These are phyloP conservation scores for Cyclotella kingstonii DNA, from an alignment of 108 stramenopile genomes.

Conservation along the genomic window DNA sequence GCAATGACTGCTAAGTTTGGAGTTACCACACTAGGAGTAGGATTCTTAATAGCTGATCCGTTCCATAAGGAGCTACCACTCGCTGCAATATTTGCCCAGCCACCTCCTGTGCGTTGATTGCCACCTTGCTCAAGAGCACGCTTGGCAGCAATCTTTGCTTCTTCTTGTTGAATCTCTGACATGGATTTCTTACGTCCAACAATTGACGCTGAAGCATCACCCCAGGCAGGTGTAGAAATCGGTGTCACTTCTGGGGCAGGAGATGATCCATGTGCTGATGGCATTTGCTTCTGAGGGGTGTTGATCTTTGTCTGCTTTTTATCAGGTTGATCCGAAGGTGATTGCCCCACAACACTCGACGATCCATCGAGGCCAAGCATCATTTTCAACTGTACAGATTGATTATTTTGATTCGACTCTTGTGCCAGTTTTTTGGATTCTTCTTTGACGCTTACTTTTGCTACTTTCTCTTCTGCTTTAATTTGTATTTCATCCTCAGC, in stretches of 20 bases:
- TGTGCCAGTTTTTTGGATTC: conserved; percentile 26
- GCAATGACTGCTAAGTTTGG: conserved; percentile 47
- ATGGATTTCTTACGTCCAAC: conserved; percentile 61
- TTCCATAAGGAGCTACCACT: conserved; percentile 64
- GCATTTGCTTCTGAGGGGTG: conserved; percentile 35
- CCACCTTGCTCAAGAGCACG: conserved; percentile 56
- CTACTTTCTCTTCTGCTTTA: conserved; percentile 29
- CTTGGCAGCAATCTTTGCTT: conserved; percentile 68
- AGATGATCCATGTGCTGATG: conserved; percentile 3
- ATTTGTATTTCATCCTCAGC: conserved; percentile 20
- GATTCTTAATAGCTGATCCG: conserved; percentile 38
- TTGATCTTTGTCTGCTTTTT: conserved; percentile 43
- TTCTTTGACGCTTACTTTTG: conserved; percentile 27
- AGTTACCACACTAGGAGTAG: conserved; percentile 26
- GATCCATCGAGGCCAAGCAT: conserved; percentile 73
- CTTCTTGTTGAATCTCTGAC: conserved; percentile 89
- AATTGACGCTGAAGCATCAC: conserved; percentile 36
- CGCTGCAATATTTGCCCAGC: conserved; percentile 87
- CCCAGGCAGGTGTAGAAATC: conserved; percentile 73
- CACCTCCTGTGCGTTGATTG: conserved; percentile 47
- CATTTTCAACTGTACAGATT: conserved; percentile 82
- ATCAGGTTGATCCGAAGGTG: conserved; percentile 15
- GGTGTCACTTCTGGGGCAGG: conserved; percentile 30
- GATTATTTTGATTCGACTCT: conserved; percentile 48
- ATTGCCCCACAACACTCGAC: conserved; percentile 13